These are phyloP conservation scores for Diaporthe velutina DNA, from an alignment of 2,329 filamentous ascomycete genomes.

Conservation along the genomic window DNA sequence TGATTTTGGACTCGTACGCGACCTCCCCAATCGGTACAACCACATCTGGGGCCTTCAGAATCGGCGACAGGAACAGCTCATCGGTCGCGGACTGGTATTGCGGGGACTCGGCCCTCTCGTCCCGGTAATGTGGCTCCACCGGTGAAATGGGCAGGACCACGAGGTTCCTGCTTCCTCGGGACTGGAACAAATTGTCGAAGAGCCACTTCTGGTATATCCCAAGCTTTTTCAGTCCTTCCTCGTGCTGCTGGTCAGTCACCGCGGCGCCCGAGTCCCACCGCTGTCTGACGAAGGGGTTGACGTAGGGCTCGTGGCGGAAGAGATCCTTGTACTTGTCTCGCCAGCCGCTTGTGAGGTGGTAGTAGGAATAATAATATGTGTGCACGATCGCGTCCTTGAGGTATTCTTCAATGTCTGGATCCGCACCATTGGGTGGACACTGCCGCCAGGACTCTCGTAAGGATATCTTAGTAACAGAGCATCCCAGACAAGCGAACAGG, in stretches of 20 bases:
- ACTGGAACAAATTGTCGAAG: background rate
- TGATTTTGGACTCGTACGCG: constrained; percentile 49
- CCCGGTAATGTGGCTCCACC: constrained; percentile 20
- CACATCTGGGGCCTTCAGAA: constrained; percentile 50
- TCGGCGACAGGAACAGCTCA: constrained; percentile 33
- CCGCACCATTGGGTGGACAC: background rate
- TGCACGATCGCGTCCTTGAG: constrained; percentile 18
- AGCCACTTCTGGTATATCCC: constrained; percentile 16
- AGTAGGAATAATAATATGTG: constrained; percentile 25
- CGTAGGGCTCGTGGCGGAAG: constrained; percentile 22
- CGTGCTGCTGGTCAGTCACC: background rate
- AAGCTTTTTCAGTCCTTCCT: background rate
- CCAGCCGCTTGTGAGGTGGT: background rate
- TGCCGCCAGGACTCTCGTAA: constrained; percentile 4
- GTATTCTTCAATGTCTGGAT: constrained; percentile 9
- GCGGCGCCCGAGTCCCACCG: constrained; percentile 9
- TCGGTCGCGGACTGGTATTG: constrained; percentile 2
- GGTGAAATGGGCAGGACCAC: constrained; percentile 15
- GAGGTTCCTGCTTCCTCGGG: background rate
- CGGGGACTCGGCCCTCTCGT: background rate
- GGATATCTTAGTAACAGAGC: background rate
- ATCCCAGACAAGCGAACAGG: background rate
- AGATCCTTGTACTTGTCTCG: background rate
- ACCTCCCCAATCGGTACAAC: constrained; percentile 50
- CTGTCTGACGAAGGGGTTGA: constrained; percentile 12